Percentiles rank a stretch among this genome's conserved stretches.
Evolutionary conservation across 1,284 basidiomycete species (phyloP).

Genomic region (Microbotryum lychnidis-dioicae): DNA sequence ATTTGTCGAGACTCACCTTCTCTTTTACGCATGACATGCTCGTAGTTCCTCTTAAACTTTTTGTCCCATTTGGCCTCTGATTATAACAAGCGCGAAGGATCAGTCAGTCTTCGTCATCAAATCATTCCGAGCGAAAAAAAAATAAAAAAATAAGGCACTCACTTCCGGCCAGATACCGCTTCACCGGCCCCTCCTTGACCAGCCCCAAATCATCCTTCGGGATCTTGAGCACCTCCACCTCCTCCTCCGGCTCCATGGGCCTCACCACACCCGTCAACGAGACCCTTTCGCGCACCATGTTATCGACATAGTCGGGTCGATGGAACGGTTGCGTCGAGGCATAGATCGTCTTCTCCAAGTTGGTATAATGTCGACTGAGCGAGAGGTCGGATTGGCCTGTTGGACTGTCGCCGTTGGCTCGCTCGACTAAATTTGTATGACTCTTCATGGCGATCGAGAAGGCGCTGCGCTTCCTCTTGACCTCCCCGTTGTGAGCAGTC

Average conservation of each 20-base stretch:
- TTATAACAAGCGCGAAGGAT: too few relatives aligned
- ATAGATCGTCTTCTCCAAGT: conserved; percentile 34
- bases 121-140: neutral
- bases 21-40: conserved; percentile 17
- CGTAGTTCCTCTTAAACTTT: conserved; percentile 53
- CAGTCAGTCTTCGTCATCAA: neutral
- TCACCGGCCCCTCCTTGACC: conserved; percentile 51
- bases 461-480: too few relatives aligned
- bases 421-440: too few relatives aligned
- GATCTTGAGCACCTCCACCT: conserved; percentile 59
- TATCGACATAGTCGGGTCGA: conserved; percentile 37
- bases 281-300: conserved; percentile 81
- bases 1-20: conserved; percentile 13
- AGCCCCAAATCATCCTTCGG: conserved; percentile 50
- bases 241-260: conserved; percentile 61
- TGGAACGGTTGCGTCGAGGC: conserved; percentile 28
- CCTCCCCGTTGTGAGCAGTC: too few relatives aligned
- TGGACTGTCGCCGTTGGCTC: too few relatives aligned
- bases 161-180: conserved; percentile 55
- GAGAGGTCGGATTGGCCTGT: neutral
- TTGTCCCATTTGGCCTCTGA: conserved; percentile 50
- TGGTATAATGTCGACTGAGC: neutral
- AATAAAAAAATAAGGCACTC: neutral
- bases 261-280: conserved; percentile 67
- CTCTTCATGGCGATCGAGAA: too few relatives aligned